These are phyloP conservation scores for Exserohilum rostratum DNA, from an alignment of 2,329 filamentous ascomycete genomes.

Conservation along the genomic window DNA sequence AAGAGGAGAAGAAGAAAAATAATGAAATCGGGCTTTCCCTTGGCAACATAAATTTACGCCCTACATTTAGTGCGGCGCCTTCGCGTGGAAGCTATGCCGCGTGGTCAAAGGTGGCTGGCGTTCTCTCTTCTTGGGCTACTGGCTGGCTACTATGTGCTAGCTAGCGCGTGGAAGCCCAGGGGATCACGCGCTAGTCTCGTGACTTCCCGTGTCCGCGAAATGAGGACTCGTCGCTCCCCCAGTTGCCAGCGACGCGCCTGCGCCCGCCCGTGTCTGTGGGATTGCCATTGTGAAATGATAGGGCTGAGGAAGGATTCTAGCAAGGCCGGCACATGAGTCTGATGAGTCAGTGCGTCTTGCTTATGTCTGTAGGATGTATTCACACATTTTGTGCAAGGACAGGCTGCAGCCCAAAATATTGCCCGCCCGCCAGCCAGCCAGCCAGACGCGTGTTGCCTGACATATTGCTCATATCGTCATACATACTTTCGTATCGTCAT, in stretches of 20 bases:
- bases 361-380: slow-evolving; percentile 10
- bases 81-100: slow-evolving; percentile 34
- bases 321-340: slow-evolving; percentile 24
- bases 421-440: background rate
- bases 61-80: background rate
- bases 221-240: slow-evolving; percentile 6
- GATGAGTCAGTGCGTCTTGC: slow-evolving; percentile 28
- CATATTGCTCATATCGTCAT: slow-evolving; percentile 3
- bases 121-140: background rate
- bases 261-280: too few relatives aligned
- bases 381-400: slow-evolving; percentile 27
- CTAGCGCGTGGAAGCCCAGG: too few relatives aligned
- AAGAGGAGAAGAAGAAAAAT: too few relatives aligned
- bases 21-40: too few relatives aligned
- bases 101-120: slow-evolving; percentile 5
- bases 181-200: slow-evolving; percentile 12
- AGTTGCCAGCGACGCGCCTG: too few relatives aligned
- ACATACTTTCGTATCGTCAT: too few relatives aligned
- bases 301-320: slow-evolving; percentile 23
- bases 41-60: too few relatives aligned
- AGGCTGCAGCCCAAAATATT: slow-evolving; percentile 21
- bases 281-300: slow-evolving; percentile 3
- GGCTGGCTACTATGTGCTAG: too few relatives aligned
- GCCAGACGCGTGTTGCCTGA: slow-evolving; percentile 17
- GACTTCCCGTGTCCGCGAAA: slow-evolving; percentile 18